phyloP scores from a whole-genome alignment of 306 rosid species.

The Bauhinia variegata region DNA sequence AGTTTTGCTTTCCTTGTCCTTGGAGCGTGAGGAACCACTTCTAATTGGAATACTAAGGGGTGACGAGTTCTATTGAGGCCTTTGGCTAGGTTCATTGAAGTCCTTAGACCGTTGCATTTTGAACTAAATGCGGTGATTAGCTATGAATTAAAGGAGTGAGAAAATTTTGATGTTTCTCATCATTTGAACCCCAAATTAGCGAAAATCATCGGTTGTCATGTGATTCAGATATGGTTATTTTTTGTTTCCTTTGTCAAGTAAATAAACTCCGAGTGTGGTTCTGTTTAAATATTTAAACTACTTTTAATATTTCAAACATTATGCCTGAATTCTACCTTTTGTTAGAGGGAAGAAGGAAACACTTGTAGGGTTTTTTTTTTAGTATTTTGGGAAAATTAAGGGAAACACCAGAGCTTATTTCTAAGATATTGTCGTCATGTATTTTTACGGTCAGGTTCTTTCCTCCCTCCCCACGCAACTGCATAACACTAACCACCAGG shows the following conservation, averaged over 20 bases:
- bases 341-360: too few relatives aligned
- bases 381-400: too few relatives aligned
- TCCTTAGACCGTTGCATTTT: background rate
- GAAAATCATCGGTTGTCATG: background rate
- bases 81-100: background rate
- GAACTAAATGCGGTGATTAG: background rate
- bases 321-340: too few relatives aligned
- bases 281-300: background rate
- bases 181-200: background rate
- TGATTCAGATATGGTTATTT: background rate
- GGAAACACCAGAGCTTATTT: too few relatives aligned
- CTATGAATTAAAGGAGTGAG: constrained; percentile 4
- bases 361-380: too few relatives aligned
- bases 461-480: too few relatives aligned
- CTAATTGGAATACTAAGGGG: background rate
- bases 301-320: too few relatives aligned
- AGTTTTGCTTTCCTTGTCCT: background rate
- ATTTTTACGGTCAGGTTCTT: too few relatives aligned
- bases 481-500: too few relatives aligned
- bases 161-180: background rate
- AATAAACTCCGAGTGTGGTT: constrained; percentile 2
- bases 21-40: background rate
- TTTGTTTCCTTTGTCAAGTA: background rate
- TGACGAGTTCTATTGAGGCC: background rate
- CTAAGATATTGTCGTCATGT: too few relatives aligned